These are phyloP conservation scores for Heritiera fomes DNA, from an alignment of 345 rosid genomes.

Conservation along the genomic window DNA sequence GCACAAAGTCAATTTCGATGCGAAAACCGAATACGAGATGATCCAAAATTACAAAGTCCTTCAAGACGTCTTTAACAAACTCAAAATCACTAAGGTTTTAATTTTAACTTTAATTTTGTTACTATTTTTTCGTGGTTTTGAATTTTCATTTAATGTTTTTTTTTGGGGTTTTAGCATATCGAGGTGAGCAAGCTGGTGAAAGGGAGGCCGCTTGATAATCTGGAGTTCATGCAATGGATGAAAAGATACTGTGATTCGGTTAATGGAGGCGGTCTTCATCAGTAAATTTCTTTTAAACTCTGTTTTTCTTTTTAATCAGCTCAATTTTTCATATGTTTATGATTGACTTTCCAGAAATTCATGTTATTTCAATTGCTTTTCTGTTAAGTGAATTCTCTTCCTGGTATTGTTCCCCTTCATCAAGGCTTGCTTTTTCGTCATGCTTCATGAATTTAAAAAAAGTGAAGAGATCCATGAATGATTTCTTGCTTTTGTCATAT, in stretches of 20 bases:
- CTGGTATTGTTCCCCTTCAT: neutral
- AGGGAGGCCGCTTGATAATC: constrained; percentile 93
- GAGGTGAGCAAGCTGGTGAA: constrained; percentile 92
- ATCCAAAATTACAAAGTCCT: constrained; percentile 95
- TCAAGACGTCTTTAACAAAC: constrained; percentile 95
- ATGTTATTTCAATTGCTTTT: neutral
- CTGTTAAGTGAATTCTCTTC: neutral
- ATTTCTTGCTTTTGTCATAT: neutral
- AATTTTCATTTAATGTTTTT: neutral
- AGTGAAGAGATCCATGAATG: neutral
- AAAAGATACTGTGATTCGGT: constrained; percentile 91
- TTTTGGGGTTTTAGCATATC: constrained; percentile 52
- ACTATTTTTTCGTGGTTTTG: neutral
- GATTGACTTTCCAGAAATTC: neutral
- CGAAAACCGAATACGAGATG: constrained; percentile 97
- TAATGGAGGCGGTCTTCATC: constrained; percentile 54
- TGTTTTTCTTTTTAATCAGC: neutral
- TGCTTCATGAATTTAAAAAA: neutral
- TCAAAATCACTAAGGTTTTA: constrained; percentile 86
- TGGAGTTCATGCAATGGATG: constrained; percentile 99
- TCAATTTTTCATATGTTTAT: neutral
- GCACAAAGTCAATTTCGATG: constrained; percentile 98
- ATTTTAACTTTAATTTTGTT: neutral
- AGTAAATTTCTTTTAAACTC: constrained; percentile 35
- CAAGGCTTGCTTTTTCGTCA: neutral